Conservation (phyloP, 1,139 yeast genomes). For the Geotrichum siamense region DNA sequence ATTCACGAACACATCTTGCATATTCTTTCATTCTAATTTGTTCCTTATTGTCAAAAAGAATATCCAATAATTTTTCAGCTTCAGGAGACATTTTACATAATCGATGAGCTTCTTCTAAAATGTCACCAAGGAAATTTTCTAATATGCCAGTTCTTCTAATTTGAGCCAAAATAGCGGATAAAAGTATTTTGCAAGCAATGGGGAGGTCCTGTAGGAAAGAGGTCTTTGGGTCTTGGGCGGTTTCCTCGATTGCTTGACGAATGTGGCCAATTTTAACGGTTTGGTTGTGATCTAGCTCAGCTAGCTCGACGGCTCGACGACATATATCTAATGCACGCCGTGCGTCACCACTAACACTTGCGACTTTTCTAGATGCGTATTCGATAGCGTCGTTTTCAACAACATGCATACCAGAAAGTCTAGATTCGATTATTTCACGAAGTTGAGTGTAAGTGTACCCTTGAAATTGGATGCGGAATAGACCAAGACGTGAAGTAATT, state of each 20-base stretch:
- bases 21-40: constrained; percentile 40
- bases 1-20: constrained; percentile 50
- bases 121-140: constrained; percentile 67
- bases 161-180: constrained; percentile 59
- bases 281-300: constrained; percentile 45
- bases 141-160: constrained; percentile 62
- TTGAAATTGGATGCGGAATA: constrained; percentile 76
- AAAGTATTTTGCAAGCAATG: constrained; percentile 60
- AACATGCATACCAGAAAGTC: constrained; percentile 46
- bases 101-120: constrained; percentile 66
- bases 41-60: constrained; percentile 21
- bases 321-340: constrained; percentile 86
- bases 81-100: constrained; percentile 35
- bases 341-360: constrained; percentile 96
- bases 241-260: constrained; percentile 70
- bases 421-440: constrained; percentile 61
- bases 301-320: constrained; percentile 83
- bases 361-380: constrained; percentile 89
- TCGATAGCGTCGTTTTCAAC: constrained; percentile 74
- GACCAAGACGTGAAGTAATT: constrained; percentile 84
- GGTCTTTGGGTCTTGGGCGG: constrained; percentile 65
- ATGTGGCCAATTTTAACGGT: constrained; percentile 64
- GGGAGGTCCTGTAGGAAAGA: constrained; percentile 55
- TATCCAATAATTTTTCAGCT: constrained; percentile 21
- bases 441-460: constrained; percentile 83